These are phyloP conservation scores for Neurospora sp. DNA, from an alignment of 495 filamentous ascomycete genomes.

Conservation along the genomic window DNA sequence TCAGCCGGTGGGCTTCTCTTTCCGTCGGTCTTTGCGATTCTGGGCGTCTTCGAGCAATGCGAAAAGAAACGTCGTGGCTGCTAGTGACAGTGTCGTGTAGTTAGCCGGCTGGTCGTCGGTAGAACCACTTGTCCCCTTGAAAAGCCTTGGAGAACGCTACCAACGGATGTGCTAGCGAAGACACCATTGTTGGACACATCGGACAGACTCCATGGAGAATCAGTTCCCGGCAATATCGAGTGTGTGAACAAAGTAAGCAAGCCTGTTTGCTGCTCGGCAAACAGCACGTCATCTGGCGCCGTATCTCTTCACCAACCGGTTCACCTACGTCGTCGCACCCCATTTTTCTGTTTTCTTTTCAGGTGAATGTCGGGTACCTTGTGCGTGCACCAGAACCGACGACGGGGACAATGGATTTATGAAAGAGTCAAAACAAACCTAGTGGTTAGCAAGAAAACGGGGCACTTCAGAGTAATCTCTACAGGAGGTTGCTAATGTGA, in stretches of 20 bases:
- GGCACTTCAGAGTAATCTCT: neutral
- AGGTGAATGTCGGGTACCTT: neutral
- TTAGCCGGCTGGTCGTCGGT: neutral
- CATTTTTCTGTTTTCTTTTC: neutral
- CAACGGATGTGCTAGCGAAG: neutral
- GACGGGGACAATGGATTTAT: neutral
- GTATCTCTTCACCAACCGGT: neutral
- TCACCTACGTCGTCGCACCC: neutral
- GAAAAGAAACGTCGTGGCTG: neutral
- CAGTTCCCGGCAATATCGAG: neutral
- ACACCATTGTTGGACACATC: neutral
- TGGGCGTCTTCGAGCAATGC: neutral
- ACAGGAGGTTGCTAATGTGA: neutral
- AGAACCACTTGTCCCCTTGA: neutral
- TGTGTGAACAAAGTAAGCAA: neutral
- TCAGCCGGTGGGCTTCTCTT: neutral
- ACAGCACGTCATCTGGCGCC: neutral
- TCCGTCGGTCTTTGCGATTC: neutral
- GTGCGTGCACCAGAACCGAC: neutral
- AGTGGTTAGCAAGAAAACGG: neutral
- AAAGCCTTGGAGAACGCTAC: neutral
- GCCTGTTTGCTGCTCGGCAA: neutral
- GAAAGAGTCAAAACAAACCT: neutral
- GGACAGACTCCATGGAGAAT: neutral
- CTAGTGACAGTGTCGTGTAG: neutral